Evolutionary conservation across 1,284 basidiomycete genomes (phyloP), one percentile per base, ranked within the genome.

Genomic region (Moniliophthora roreri): DNA sequence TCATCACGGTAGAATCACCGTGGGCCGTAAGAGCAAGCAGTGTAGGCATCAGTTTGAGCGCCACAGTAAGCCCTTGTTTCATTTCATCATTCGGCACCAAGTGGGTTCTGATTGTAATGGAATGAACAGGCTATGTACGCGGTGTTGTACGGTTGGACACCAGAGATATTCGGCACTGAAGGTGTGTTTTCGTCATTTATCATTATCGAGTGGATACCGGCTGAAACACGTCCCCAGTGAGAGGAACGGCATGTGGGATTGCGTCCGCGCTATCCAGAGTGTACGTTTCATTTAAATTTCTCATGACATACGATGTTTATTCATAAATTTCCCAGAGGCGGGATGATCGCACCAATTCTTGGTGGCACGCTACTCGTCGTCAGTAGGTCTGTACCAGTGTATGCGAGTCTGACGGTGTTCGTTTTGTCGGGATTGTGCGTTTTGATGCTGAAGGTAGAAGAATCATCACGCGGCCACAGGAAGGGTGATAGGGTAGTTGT

Each of bases 201-300:
- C n/a, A 13, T 50, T 18, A 21, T 35, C 21, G 9, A 23, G 15
- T 16, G 18, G 16, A 32, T 7, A 21, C 11, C 32, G 15, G 11
- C 39, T 36, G 11, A 23, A 50, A 23, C 11, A 7, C 41, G 13
- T 21, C 45, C 39, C 18, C 58, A 80, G 91, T 94, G 5, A 82
- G 94, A 56, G 95, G 95, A 21, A 95, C 93, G 6, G 94, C 93
- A 0, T 92, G 91, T 62, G 94, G 95, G 0, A 91, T 93, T 49
- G 93, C 94, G 0, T 93, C 93, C 2, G 93, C 93, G 3, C 70
- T 96, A 0, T 94, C 91, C 18, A 79, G 94, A 67, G 84, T 96
- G 86, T 93, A 64, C 59, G 87, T 79, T 13, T 40, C 44, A 21
- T 48, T 32, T 44, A n/a, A 47, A n/a, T 37, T 42, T 35, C 40